Base-by-base conservation (phyloP, 208 protist species). In the Phytomonas sp. region DNA sequence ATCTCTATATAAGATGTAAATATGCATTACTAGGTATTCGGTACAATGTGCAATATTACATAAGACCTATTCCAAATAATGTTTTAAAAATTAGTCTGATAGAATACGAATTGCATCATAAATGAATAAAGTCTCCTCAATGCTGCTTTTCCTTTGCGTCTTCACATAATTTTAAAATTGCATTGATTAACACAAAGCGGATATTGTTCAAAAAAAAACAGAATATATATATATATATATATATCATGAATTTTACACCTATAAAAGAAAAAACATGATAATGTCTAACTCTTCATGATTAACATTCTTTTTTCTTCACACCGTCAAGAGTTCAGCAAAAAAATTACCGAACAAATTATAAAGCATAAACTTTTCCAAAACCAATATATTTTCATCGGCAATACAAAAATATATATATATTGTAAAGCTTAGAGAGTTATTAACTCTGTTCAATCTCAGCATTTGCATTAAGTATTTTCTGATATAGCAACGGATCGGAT, bases 401-500 rank as follows among this genome's bases (percentile, higher is more conserved):
- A 49, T 12, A 49, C 14, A 23, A 49, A 49, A 2, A 12, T 23
- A 49, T 23, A 19, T 19, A 49, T 23, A 49, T 12, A 4, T 49
- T 49, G 40, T 49, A 49, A 49, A 49, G 14, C 12, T 23, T 19
- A 49, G 40, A 10, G 19, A 19, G 40, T 12, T 49, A 49, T 49
- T 10, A 16, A 49, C 12, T 16, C 40, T 49, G 40, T 4, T 49
- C 19, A 12, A 10, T 4, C 40, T 49, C 40, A 49, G 40, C 75
- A 60, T 95, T 87, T 4, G 78, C 73, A 29, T 63, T 65, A 42
- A 82, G 79, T 61, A 95, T 79, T 0, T 79, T 61, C 26, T 69
- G 77, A 78, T 95, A 95, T 60, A 95, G 73, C 56, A 80, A 68
- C 26, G 85, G 87, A 56, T 88, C 75, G 4, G 82, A 90, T 60